These are phyloP conservation scores for Parietaria judaica DNA, from an alignment of 306 rosid species.

Conservation along the genomic window DNA sequence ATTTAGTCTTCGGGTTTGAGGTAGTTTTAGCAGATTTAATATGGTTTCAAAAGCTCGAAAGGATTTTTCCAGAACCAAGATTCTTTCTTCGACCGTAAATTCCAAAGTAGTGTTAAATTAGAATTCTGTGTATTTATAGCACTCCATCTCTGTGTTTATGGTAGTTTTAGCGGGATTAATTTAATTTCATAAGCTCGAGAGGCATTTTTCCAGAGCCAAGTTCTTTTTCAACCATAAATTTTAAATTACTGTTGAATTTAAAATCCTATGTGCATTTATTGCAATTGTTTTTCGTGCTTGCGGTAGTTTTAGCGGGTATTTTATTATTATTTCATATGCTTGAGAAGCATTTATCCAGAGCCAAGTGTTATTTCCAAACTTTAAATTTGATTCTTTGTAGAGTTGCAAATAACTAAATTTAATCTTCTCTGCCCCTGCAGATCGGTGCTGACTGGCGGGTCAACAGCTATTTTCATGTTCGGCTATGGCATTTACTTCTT, in stretches of 20 bases:
- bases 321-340: background rate
- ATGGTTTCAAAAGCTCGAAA: background rate
- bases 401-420: background rate
- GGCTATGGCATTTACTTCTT: constrained; percentile 61
- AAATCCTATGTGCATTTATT: no score
- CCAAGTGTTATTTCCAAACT: background rate
- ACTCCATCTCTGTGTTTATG: background rate
- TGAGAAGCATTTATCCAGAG: background rate
- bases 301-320: background rate
- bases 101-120: no score
- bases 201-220: background rate
- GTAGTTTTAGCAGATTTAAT: background rate
- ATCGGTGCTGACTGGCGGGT: constrained; percentile 70
- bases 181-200: background rate
- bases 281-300: no score
- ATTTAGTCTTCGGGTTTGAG: background rate
- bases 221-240: no score
- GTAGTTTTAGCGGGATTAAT: background rate
- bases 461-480: constrained; percentile 67
- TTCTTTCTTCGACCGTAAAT: background rate
- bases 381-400: background rate
- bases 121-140: no score
- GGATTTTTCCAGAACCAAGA: background rate
- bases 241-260: no score
- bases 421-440: constrained; percentile 37